Evolutionary conservation across 1,284 basidiomycete species (phyloP), one percentile per base, ranked within the genome.

Genomic region (Lentinus polychrous): DNA sequence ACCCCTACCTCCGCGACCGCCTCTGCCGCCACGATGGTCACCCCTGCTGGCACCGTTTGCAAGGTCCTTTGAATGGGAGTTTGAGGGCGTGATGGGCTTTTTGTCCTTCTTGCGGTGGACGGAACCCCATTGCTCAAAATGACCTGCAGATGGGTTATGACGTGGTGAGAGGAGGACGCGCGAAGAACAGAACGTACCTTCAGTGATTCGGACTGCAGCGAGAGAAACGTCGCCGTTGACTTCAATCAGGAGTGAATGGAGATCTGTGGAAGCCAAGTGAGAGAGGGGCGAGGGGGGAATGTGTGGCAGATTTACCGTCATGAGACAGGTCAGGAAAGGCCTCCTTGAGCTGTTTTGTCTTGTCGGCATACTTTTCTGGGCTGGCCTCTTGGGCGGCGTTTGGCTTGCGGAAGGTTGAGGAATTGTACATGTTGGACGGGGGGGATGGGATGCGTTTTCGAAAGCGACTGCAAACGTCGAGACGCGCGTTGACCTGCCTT

Each of bases 61-160:
- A 2, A 75, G 68, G 23, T 82, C 75, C 66, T 80, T 84, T 36
- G 75, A 59, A 51, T 58, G 71, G 55, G 58, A 55, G 17, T 52
- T 67, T 67, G 58, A 55, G 57, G 51, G 50, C 55, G 57, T 48
- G 34, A 57, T 27, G 1, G 66, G 37, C 58, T 86, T 88, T 74
- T 91, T 91, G 64, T 89, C 84, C 73, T 91, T 94, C 79, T 93
- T 94, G 65, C 80, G 82, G 57, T 81, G 83, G 55, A 93, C 91
- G 42, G 87, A 81, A 40, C 82, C 89, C 88, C 91, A 94, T 66
- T 89, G 89, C 64, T 85, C 79, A 39, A 77, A 86, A 55, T 76
- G 76, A 60, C 91, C 91, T 92, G 61, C 11, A 32, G 20, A 32
- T 20, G 18, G 8, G 11, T 23, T 41, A 41, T 44, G 52, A 46